Conservation (phyloP, 192 early-diverging fungal genomes). For the Coemansia sp. region DNA sequence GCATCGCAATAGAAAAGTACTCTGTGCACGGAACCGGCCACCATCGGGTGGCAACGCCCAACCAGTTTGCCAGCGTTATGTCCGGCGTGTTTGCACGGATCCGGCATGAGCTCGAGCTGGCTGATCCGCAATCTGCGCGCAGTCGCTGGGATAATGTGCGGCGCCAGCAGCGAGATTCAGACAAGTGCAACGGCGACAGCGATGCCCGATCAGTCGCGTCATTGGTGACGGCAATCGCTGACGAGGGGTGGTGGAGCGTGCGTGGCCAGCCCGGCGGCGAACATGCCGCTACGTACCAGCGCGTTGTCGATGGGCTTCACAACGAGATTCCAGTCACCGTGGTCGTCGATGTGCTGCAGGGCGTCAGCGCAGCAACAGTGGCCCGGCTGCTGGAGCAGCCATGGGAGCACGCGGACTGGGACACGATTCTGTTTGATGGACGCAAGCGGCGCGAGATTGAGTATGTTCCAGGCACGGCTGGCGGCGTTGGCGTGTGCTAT, state of each 20-base stretch:
- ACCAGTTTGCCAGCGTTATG: constrained; percentile 22
- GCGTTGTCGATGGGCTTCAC: constrained; percentile 20
- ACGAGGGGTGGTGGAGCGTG: constrained; percentile 5
- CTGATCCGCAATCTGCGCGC: constrained; percentile 23
- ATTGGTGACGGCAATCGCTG: constrained; percentile 16
- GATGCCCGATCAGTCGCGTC: constrained; percentile 22
- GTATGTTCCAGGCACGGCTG: not conserved
- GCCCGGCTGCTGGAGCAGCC: constrained; percentile 17
- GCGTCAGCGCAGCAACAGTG: constrained; percentile 5
- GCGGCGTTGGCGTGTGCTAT: constrained; percentile 22
- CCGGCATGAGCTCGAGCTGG: constrained; percentile 25
- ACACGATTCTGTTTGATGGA: constrained; percentile 23
- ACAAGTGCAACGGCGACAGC: not conserved
- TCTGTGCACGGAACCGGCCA: constrained; percentile 17
- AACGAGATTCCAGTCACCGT: constrained; percentile 35
- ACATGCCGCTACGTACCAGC: constrained; percentile 15
- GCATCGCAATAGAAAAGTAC: constrained; percentile 29
- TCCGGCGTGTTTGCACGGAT: constrained; percentile 30
- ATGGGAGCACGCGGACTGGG: constrained; percentile 20
- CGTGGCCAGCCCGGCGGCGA: not conserved
- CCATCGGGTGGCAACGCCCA: constrained; percentile 21
- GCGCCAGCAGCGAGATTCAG: not conserved
- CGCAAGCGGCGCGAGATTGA: constrained; percentile 27
- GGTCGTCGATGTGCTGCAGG: constrained; percentile 27
- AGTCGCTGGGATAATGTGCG: constrained; percentile 20